Evolutionary conservation across 768 basidiomycete genomes (phyloP).

Genomic region (Pleurotus ostreatus): DNA sequence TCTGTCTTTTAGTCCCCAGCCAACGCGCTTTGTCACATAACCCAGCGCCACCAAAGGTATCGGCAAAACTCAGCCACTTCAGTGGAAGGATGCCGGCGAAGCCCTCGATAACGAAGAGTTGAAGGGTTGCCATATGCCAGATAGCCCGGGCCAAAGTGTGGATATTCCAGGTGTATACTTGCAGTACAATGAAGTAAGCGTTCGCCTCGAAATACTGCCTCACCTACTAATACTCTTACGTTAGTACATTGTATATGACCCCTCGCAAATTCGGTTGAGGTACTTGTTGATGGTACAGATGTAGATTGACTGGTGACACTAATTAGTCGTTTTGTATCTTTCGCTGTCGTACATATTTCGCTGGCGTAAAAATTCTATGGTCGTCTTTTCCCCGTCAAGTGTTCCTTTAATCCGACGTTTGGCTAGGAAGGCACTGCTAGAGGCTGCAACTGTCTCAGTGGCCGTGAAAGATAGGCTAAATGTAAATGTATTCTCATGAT

Average conservation of each 20-base stretch:
- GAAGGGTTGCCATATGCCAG: conserved; percentile 57
- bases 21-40: not conserved
- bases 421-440: no score
- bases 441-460: no score
- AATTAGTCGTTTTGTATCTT: no score
- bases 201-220: not conserved
- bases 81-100: conserved; percentile 58
- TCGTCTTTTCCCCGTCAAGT: no score
- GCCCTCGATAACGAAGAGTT: conserved; percentile 45
- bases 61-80: conserved; percentile 44
- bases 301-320: conserved; percentile 12
- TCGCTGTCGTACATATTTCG: no score
- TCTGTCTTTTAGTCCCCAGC: not conserved
- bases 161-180: conserved; percentile 24
- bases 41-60: conserved; percentile 51
- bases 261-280: conserved; percentile 52
- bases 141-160: conserved; percentile 37
- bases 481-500: no score
- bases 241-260: conserved; percentile 61
- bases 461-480: no score
- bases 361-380: no score
- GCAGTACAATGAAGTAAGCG: conserved; percentile 54
- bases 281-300: conserved; percentile 58
- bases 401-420: no score
- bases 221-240: not conserved